Base-by-base conservation (phyloP, 257 asterid species). In the Ophiorrhiza pumila region DNA sequence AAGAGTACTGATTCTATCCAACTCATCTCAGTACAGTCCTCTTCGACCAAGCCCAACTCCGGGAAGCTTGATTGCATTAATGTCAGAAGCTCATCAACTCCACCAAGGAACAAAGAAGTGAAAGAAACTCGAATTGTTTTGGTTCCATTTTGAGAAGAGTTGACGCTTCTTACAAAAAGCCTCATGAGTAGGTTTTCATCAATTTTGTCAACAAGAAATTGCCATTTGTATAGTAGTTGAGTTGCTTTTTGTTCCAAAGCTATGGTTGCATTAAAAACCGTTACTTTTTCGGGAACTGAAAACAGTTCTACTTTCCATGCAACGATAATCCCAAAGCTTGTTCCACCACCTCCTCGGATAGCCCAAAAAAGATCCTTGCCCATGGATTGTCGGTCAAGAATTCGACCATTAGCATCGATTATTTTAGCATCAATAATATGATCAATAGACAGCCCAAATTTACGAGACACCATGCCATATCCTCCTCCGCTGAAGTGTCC, bases 291-390 rank as follows among this genome's bases (percentile, higher is more conserved):
- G 0, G 91, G 89, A 2, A 85, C 81, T 1, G 32, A 13, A 7
- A 83, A 53, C 12, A 87, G n/a, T 0, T 49, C 35, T n/a, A 85
- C 66, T 73, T 83, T 87, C 46, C 74, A 87, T 5, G 85, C 78
- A 53, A 80, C 7, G 0, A 87, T 66, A 7, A 84, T 57, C 3
- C 88, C 91, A 41, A 83, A 85, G 27, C 84, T 83, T 0, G 76
- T 63, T 7, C 86, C 91, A 2, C 91, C 88, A 5, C 89, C 86
- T 15, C 89, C 91, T 57, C 85, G 62, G 27, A 86, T 65, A 2
- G 88, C 87, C 91, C 88, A 86, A n/a, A 86, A 83, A 1, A 86
- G 81, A 43, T 86, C 85, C 4, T 86, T 86, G 0, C 88, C 91
- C 91, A 86, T 86, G 20, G 79, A 55, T n/a, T n/a, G 20, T 3